These are phyloP conservation scores for Magnolia changhungtana DNA, from an alignment of 164 flowering plant genomes.

Conservation along the genomic window DNA sequence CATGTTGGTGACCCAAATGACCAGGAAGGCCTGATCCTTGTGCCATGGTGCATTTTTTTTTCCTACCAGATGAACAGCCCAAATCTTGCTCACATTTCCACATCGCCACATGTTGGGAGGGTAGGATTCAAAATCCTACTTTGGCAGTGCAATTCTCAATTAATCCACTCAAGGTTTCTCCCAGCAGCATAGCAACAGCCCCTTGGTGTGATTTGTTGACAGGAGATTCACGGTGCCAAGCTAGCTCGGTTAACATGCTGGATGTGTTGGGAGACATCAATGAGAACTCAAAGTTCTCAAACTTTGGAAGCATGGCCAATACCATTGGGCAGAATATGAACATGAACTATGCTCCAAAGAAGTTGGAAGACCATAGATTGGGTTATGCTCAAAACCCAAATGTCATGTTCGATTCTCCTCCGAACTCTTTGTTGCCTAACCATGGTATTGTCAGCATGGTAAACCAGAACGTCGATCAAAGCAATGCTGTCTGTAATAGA, in stretches of 20 bases:
- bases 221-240: constrained; percentile 34
- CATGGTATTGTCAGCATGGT: constrained; percentile 22
- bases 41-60: no score
- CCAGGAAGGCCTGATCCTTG: no score
- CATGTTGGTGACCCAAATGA: no score
- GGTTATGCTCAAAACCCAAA: constrained; percentile 24
- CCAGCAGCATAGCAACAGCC: constrained; percentile 21
- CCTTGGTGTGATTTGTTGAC: constrained; percentile 20
- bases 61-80: background rate
- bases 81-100: background rate
- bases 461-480: constrained; percentile 28
- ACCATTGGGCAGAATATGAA: constrained; percentile 13
- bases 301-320: constrained; percentile 12
- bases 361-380: constrained; percentile 31
- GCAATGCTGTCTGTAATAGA: constrained; percentile 15
- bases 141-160: background rate
- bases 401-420: constrained; percentile 20
- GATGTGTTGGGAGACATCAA: constrained; percentile 10
- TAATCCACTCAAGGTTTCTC: constrained; percentile 24
- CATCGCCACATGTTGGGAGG: background rate
- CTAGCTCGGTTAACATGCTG: constrained; percentile 19
- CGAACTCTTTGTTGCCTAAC: constrained; percentile 24
- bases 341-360: constrained; percentile 18
- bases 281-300: constrained; percentile 19
- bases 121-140: background rate